Evolutionary conservation across 1,139 yeast species (phyloP), one percentile per base, ranked within the genome.

Genomic region (Meyerozyma guilliermondii): DNA sequence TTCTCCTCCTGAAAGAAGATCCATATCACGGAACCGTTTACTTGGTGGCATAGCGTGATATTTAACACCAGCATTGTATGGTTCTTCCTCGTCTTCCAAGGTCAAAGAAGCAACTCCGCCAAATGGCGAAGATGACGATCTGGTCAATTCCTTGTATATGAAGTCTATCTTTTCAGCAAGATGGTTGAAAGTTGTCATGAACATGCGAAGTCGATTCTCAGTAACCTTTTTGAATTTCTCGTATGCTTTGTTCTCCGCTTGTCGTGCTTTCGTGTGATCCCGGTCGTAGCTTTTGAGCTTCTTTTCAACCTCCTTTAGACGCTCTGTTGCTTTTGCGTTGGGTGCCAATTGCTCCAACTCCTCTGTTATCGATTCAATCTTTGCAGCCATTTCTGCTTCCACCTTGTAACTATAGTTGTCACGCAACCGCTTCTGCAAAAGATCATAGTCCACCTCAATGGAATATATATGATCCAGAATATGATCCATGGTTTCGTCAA

Each of bases 1-100:
- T 58, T 92, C 98, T 40, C 99, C 99, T 41, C 98, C 99, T 0
- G 97, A 88, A 11, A 92, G 71, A 47, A 87, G 78, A 46, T 88
- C 96, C 89, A 92, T 91, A 52, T 88, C 97, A 55, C 94, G 77
- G 60, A 89, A 92, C 51, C 97, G 74, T 56, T 92, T 94, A 80
- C 87, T 77, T 9, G 98, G 98, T 1, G 98, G 98, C 85, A 91
- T 91, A 1, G 96, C 96, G 59, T 89, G 95, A 56, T 88, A 94
- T 53, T 82, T 85, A 41, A 89, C 75, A 1, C 98, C 98, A 0
- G 81, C 80, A 35, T 77, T 64, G 55, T 83, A 94, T 5, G 96
- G 97, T 53, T 87, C 95, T 44, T 88, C 96, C 48, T 85, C 94
- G 55, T 88, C 92, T 54, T 88, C 96, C 35, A 89, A 65, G 1